These are phyloP conservation scores for Trifolium subterraneum DNA, from an alignment of 306 rosid genomes.

Conservation along the genomic window DNA sequence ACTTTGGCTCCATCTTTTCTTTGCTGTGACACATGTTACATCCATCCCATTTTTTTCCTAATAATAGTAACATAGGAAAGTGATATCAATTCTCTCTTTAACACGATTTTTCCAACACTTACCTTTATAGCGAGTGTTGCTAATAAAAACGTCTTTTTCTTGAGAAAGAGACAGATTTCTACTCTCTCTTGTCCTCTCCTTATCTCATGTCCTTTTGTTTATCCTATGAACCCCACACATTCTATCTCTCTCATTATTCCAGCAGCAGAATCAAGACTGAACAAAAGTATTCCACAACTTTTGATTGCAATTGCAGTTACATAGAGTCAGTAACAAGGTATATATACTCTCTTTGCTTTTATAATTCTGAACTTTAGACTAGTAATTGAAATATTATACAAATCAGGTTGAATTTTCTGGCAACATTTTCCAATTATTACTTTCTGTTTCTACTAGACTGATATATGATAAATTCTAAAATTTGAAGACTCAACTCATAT, in stretches of 20 bases:
- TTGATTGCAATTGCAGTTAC: neutral
- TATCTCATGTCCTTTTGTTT: neutral
- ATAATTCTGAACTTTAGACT: neutral
- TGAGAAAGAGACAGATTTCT: neutral
- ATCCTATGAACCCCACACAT: neutral
- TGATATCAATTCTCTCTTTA: neutral
- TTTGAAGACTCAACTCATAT: no score
- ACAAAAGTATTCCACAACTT: neutral
- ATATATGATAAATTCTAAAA: no score
- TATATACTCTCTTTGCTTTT: neutral
- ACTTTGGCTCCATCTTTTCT: neutral
- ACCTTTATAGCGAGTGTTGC: neutral
- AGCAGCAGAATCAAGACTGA: neutral
- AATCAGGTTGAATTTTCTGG: neutral
- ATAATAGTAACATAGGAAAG: neutral
- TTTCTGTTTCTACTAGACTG: no score
- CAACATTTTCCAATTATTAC: neutral
- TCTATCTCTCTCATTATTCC: neutral
- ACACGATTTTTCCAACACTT: neutral
- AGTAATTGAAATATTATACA: neutral
- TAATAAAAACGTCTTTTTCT: neutral
- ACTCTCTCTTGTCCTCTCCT: neutral
- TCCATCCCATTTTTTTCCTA: neutral
- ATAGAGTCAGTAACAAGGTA: neutral
- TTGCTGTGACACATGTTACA: neutral